Evolutionary conservation across 2,329 filamentous ascomycete genomes (phyloP).

Genomic region (Pseudocercospora fijiensis): DNA sequence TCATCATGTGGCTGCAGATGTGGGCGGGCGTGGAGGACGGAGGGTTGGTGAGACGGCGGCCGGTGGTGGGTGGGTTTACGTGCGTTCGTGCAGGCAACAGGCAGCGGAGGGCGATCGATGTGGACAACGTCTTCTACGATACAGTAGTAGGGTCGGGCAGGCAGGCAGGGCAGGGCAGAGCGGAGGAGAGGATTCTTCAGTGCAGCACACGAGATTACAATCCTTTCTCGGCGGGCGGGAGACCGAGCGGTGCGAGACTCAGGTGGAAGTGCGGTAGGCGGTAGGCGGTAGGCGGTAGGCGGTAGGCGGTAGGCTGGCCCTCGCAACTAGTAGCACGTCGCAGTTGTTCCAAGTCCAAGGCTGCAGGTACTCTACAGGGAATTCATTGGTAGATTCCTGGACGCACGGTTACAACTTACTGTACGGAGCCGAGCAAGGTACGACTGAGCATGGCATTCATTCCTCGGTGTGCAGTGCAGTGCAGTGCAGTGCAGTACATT

Average conservation of each 20-base stretch:
- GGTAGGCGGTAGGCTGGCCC: slow-evolving; percentile 20
- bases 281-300: too few species aligned
- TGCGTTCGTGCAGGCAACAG: not conserved
- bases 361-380: slow-evolving; percentile 29
- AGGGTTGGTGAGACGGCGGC: slow-evolving; percentile 12
- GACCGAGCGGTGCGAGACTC: not conserved
- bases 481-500: too few species aligned
- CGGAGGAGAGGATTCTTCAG: not conserved
- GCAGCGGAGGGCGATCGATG: slow-evolving; percentile 2
- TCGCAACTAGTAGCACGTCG: slow-evolving; percentile 19
- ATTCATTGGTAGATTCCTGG: slow-evolving; percentile 28
- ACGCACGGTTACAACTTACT: slow-evolving; percentile 22
- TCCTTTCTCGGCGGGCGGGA: slow-evolving; percentile 9
- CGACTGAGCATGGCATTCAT: slow-evolving; percentile 24
- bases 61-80: slow-evolving; percentile 8
- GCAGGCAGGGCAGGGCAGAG: slow-evolving; percentile 3
- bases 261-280: slow-evolving; percentile 5
- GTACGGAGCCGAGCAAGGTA: slow-evolving; percentile 31
- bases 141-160: not conserved
- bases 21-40: slow-evolving; percentile 7
- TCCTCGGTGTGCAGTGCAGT: slow-evolving; percentile 14
- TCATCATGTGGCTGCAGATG: slow-evolving; percentile 6
- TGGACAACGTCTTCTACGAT: not conserved
- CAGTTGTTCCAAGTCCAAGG: slow-evolving; percentile 18
- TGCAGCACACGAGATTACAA: slow-evolving; percentile 8